Evolutionary conservation across 2,329 filamentous ascomycete genomes (phyloP).

Genomic region (Clonostachys solani): DNA sequence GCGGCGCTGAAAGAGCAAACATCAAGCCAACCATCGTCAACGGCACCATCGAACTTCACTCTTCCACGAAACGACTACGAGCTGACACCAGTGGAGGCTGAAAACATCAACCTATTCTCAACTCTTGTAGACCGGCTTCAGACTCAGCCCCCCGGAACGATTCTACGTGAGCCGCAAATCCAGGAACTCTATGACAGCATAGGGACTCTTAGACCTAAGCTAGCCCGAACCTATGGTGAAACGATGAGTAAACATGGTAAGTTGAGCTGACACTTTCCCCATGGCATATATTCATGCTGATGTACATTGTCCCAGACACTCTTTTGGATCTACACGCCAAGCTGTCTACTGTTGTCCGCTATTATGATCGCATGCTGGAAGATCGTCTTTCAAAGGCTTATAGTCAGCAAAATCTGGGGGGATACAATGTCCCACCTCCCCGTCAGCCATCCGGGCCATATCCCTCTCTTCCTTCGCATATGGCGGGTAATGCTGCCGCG

Average conservation of each 20-base stretch:
- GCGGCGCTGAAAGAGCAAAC: conserved; percentile 79
- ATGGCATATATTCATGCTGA: background rate
- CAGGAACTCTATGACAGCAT: conserved; percentile 98
- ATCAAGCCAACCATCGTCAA: conserved; percentile 28
- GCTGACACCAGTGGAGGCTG: conserved; percentile 85
- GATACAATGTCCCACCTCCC: conserved; percentile 53
- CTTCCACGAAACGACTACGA: conserved; percentile 91
- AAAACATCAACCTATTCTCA: conserved; percentile 95
- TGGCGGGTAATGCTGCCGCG: conserved; percentile 34
- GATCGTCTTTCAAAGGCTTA: conserved; percentile 92
- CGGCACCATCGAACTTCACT: conserved; percentile 39
- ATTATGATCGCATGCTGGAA: conserved; percentile 97
- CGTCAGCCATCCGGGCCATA: conserved; percentile 61
- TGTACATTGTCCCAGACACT: conserved; percentile 56
- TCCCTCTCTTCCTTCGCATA: conserved; percentile 59
- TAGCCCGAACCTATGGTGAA: conserved; percentile 93
- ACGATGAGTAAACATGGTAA: conserved; percentile 99
- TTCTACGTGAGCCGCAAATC: conserved; percentile 94
- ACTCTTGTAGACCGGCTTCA: conserved; percentile 92
- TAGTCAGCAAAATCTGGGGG: conserved; percentile 69
- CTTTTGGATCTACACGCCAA: conserved; percentile 93
- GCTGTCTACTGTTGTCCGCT: conserved; percentile 90
- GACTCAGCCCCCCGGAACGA: conserved; percentile 91
- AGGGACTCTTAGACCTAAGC: conserved; percentile 84
- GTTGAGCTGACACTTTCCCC: conserved; percentile 16